Evolutionary conservation across 2,329 filamentous ascomycete species (phyloP).

Genomic region (Dactylellina haptotyla): DNA sequence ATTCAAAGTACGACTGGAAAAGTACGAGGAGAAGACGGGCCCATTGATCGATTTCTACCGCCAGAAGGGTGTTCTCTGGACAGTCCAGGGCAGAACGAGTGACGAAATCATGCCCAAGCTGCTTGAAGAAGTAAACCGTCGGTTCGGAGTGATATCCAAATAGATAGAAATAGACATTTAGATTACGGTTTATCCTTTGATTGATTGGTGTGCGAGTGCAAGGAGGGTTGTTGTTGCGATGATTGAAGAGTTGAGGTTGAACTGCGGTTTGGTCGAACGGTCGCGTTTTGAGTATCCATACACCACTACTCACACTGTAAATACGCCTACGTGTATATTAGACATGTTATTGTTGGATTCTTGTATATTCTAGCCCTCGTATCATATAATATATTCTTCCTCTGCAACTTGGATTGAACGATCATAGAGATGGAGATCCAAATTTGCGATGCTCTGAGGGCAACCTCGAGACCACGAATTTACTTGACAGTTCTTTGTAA

Average conservation of each 20-base stretch:
- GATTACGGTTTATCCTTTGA: too few relatives aligned
- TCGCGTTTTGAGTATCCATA: too few relatives aligned
- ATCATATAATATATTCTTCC: not conserved
- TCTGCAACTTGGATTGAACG: not conserved
- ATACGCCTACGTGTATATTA: too few relatives aligned
- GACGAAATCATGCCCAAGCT: slow-evolving; percentile 96
- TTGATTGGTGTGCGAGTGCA: too few relatives aligned
- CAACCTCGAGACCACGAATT: too few relatives aligned
- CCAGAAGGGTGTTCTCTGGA: slow-evolving; percentile 82
- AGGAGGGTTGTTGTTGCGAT: not conserved
- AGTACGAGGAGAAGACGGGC: slow-evolving; percentile 87
- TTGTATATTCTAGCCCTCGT: not conserved
- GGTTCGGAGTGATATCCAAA: too few relatives aligned
- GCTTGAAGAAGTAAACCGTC: slow-evolving; percentile 79
- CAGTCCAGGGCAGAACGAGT: slow-evolving; percentile 86
- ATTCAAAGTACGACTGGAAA: slow-evolving; percentile 80
- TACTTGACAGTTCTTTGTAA: too few relatives aligned
- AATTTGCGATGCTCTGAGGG: too few relatives aligned
- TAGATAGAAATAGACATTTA: too few relatives aligned
- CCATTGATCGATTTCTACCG: slow-evolving; percentile 90
- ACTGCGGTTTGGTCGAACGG: too few relatives aligned
- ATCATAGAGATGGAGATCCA: too few relatives aligned
- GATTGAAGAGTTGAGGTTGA: not conserved
- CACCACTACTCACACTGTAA: too few relatives aligned
- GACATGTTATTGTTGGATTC: not conserved